Base-by-base conservation (phyloP, 108 stramenopile species). In the Parietichytrium sp. region DNA sequence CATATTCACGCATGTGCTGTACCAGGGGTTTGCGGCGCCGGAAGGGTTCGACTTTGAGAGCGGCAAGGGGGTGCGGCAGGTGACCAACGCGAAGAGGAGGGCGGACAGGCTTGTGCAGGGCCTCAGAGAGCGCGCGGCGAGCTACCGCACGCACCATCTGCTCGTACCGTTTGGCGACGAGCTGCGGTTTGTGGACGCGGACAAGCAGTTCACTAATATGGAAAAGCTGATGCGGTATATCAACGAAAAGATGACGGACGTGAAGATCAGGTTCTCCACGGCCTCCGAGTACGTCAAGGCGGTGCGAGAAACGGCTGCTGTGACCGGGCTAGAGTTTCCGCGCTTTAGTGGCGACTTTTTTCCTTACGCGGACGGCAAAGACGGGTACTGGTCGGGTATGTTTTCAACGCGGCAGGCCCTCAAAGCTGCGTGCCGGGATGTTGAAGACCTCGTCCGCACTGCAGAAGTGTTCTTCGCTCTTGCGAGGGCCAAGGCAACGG, bases 171-270 rank as follows among this genome's bases (percentile, higher is more conserved):
- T 72, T 72, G 61, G 61, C 61, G 61, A 72, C 20, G 20, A 33
- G 33, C 10, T 45, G 38, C 61, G 61, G 38, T 72, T 72, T 20
- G 20, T 72, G 2, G 61, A 72, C 10, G 61, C 61, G 23, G 61
- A 72, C 61, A 72, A 72, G 61, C 61, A 72, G 42, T 72, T 45
- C 42, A 72, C 61, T 16, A 72, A 72, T 42, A 72, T 72, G 61
- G 61, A 72, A 45, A 72, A 72, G 33, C 61, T 72, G 16, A 72
- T 72, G 61, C 10, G 10, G 16, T 72, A 18, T 20, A 2, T 72
- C 61, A 72, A 72, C 61, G 45, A 45, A 20, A 72, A 72, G 38
- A 27, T 72, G 10, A 33, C 20, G 23, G 61, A 72, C 42, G 61
- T 72, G 38, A 33, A 72, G 61, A 72, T 72, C 3, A 33, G 61